Evolutionary conservation across 371 early-diverging fungal genomes (phyloP).

Genomic region (Mortierella sp.): DNA sequence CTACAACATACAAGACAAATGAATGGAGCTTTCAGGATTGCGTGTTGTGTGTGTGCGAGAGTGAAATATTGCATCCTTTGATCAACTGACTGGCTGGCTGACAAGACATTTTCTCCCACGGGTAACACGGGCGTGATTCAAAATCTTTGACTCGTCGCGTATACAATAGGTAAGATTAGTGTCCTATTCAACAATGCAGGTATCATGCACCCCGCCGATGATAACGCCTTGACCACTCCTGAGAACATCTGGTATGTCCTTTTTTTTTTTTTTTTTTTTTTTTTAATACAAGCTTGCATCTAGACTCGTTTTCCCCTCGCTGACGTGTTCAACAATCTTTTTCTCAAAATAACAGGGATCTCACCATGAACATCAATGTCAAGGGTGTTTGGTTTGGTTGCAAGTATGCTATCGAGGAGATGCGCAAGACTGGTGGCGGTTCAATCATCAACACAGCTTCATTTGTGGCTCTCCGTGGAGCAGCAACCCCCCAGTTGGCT

Average conservation of each 20-base stretch:
- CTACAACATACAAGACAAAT: neutral
- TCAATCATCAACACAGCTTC: constrained; percentile 91
- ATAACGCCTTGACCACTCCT: constrained; percentile 83
- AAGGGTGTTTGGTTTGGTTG: constrained; percentile 96
- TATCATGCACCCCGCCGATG: constrained; percentile 91
- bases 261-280: neutral
- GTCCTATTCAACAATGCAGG: constrained; percentile 94
- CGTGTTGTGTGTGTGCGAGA: neutral
- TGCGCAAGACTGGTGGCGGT: constrained; percentile 81
- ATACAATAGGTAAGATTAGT: constrained; percentile 69
- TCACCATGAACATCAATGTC: constrained; percentile 87
- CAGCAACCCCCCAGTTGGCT: constrained; percentile 92
- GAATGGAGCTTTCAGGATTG: no score
- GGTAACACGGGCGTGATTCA: neutral
- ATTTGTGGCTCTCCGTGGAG: constrained; percentile 87
- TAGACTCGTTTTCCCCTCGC: neutral
- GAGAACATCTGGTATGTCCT: constrained; percentile 80
- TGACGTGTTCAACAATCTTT: neutral
- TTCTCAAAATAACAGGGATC: constrained; percentile 59
- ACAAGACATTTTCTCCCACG: neutral
- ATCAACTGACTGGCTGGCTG: constrained; percentile 24
- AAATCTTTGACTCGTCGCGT: neutral
- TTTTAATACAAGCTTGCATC: neutral
- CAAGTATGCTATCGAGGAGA: constrained; percentile 85
- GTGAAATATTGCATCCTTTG: neutral